Base-by-base conservation (phyloP, 352 stramenopile species). In the Globisporangium echinulatum region DNA sequence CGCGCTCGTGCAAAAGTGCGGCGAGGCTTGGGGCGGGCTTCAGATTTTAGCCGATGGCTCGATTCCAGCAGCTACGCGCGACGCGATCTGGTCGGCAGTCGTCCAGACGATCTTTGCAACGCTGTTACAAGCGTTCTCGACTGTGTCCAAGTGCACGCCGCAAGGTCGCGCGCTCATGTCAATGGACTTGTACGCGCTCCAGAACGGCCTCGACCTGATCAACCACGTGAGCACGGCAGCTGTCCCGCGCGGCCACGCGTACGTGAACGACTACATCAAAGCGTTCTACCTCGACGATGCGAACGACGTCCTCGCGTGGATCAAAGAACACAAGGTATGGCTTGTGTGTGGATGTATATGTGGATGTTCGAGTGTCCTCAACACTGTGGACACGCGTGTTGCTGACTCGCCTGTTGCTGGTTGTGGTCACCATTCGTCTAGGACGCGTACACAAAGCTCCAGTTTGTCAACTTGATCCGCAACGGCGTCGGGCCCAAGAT, bases 141-240 rank as follows among this genome's bases (percentile, higher is more conserved):
- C 77, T n/a, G 77, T 98, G 11, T 15, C 72, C 25, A 88, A 82
- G 58, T 98, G 95, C 66, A 98, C 90, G 5, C 96, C 90, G 3
- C 96, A 99, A 72, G 97, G 96, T 3, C 79, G 96, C 51, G 92
- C 96, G 5, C 78, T 98, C 33, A 98, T 99, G 96, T 94, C 89
- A 50, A 97, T 99, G 79, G 97, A 99, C 64, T 69, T 99, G 53
- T 80, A 94, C 44, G 87, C 92, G 19, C 74, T 98, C 7, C 72
- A 93, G 76, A 82, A 88, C 52, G 87, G 85, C 3, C 59, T 96
- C 19, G 82, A 88, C 46, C 60, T 90, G 38, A 90, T 96, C 59
- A 88, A 94, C 63, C 80, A 92, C 62, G 71, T 90, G 42, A 82
- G 75, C 59, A 72, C 70, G 50, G 66, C 66, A 48, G 64, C 67